Percentiles rank a stretch among this genome's conserved stretches.
Evolutionary conservation across 2,329 filamentous ascomycete genomes (phyloP).

Genomic region (Triangularia setosa): DNA sequence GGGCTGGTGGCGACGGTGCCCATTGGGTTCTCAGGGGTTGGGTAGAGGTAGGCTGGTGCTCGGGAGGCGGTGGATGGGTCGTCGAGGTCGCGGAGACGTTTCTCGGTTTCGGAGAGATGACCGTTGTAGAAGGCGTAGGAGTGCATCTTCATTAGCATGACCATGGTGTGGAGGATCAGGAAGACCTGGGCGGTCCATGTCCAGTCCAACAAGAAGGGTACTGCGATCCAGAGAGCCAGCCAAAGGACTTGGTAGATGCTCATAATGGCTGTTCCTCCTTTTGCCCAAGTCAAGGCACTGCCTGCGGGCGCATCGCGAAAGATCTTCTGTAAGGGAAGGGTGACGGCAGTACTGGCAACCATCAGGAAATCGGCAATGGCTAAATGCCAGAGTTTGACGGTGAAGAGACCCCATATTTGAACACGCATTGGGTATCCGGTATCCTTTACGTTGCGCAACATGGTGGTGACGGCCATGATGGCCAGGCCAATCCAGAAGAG

Average conservation of each 20-base stretch:
- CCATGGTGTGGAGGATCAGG: slow-evolving; percentile 83
- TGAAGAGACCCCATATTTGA: slow-evolving; percentile 84
- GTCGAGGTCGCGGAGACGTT: slow-evolving; percentile 76
- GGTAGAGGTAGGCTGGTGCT: slow-evolving; percentile 73
- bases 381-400: slow-evolving; percentile 83
- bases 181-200: slow-evolving; percentile 98
- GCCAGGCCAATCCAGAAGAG: slow-evolving; percentile 96
- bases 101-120: slow-evolving; percentile 82
- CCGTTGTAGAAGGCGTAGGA: slow-evolving; percentile 98
- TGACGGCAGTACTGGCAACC: slow-evolving; percentile 70
- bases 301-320: slow-evolving; percentile 53
- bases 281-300: slow-evolving; percentile 65
- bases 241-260: slow-evolving; percentile 75
- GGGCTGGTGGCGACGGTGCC: slow-evolving; percentile 34
- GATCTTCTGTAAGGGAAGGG: slow-evolving; percentile 68
- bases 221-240: slow-evolving; percentile 76
- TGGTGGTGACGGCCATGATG: slow-evolving; percentile 96
- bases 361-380: slow-evolving; percentile 80
- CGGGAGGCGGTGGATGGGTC: slow-evolving; percentile 65
- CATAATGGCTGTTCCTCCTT: slow-evolving; percentile 76
- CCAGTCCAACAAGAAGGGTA: slow-evolving; percentile 84
- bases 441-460: slow-evolving; percentile 88
- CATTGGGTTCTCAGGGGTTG: slow-evolving; percentile 52
- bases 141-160: slow-evolving; percentile 98
- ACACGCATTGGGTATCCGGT: slow-evolving; percentile 83